Percentiles rank a stretch among this genome's conserved stretches.
Conservation (phyloP, 345 rosid genomes). For the Eucalyptus leucophloia region DNA sequence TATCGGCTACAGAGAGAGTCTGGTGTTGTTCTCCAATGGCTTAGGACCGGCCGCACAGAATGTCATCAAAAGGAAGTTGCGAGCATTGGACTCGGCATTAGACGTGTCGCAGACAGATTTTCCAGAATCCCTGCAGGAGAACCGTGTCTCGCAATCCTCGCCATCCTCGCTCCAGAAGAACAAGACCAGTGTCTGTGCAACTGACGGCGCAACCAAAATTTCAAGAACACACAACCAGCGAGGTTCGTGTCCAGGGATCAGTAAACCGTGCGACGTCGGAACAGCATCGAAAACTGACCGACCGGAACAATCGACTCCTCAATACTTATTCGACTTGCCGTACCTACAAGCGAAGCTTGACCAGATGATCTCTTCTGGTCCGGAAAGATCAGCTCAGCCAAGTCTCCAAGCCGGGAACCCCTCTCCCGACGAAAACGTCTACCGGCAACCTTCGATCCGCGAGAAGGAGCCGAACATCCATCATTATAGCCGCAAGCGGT, state of each 20-base stretch:
- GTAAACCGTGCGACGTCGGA: background rate
- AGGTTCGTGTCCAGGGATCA: background rate
- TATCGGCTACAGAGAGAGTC: slow-evolving; percentile 19
- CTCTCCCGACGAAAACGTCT: background rate
- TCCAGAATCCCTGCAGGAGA: background rate
- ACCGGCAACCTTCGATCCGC: background rate
- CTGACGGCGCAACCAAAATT: background rate
- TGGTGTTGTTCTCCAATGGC: slow-evolving; percentile 29
- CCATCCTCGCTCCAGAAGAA: background rate
- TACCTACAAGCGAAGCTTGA: slow-evolving; percentile 19
- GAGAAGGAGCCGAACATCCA: background rate
- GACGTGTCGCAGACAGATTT: background rate
- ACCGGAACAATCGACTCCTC: background rate
- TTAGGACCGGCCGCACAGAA: slow-evolving; percentile 39
- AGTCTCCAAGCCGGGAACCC: background rate
- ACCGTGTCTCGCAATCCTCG: background rate
- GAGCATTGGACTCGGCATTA: background rate
- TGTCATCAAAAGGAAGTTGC: slow-evolving; percentile 23
- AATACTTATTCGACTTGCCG: slow-evolving; percentile 22
- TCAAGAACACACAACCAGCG: background rate
- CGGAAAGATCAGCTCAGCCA: background rate
- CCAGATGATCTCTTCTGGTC: background rate
- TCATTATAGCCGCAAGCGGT: background rate
- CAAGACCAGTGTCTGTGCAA: background rate
- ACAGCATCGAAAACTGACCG: background rate